phyloP scores from a whole-genome alignment of 1,284 basidiomycete species.

The Ceratobasidium sp. region DNA sequence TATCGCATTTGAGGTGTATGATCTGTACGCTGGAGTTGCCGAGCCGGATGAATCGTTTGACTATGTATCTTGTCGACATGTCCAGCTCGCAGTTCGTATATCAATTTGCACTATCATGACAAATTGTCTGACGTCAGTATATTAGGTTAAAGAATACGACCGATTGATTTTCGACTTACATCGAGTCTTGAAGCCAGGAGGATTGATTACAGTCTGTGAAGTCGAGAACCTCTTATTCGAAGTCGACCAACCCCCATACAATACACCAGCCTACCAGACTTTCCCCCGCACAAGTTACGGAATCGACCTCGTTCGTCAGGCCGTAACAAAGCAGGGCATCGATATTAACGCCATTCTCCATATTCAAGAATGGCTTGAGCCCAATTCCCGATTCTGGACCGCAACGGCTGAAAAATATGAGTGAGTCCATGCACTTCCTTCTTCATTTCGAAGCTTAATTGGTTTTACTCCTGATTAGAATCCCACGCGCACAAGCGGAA shows the following conservation, averaged over 20 bases:
- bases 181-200: conserved; percentile 24
- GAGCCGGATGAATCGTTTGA: conserved; percentile 24
- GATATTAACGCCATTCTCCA: conserved; percentile 23
- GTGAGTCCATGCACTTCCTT: not conserved
- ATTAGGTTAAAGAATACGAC: conserved; percentile 43
- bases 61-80: conserved; percentile 9
- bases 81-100: not conserved
- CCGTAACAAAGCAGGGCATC: conserved; percentile 19
- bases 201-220: conserved; percentile 26
- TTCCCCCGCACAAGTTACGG: not conserved
- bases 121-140: not conserved
- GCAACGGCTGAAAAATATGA: conserved; percentile 14
- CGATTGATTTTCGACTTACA: conserved; percentile 35
- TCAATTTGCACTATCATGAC: not conserved
- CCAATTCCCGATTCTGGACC: conserved; percentile 24
- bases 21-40: conserved; percentile 8
- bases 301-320: not conserved
- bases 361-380: conserved; percentile 22
- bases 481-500: not conserved
- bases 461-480: not conserved
- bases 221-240: conserved; percentile 33
- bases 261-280: not conserved
- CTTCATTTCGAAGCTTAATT: no score
- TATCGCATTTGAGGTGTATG: conserved; percentile 14
- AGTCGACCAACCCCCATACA: conserved; percentile 36